Evolutionary conservation across 768 basidiomycete species (phyloP), one percentile per base, ranked within the genome.

Genomic region (Podaxis carcinomalis): DNA sequence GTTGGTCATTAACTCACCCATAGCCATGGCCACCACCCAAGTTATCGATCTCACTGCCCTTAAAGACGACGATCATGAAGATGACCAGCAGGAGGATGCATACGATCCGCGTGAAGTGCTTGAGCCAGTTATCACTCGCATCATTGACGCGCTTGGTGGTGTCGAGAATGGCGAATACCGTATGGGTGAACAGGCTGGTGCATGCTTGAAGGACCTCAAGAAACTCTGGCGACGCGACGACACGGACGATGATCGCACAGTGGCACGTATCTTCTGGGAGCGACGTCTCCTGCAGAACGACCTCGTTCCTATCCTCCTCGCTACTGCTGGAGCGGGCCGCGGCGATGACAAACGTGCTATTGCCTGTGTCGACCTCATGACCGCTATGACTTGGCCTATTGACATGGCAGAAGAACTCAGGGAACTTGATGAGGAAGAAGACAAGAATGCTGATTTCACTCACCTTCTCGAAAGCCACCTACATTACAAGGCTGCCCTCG

Each of bases 331-430:
- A 10, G 83, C 85, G 55, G 91, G 91, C 0, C 73, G 79, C 21
- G 86, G 90, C 35, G 91, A 93, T 64, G 91, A 94, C 73, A 90
- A 88, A 66, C 80, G 91, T 51, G 93, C 92, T 0, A 82, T 96
- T 27, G 84, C 88, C 0, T 90, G 88, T 64, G 88, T 87, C 6
- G 97, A 98, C 70, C 78, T 99, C 23, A 88, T 98, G 70, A 92
- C 93, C 0, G 95, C 95, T 0, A 92, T 99, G 92, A 98, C 96
- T 1, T 99, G 97, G 97, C 97, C 97, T 0, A 96, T 99, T 57
- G 93, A 98, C 73, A 79, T 98, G 64, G 91, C 93, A 0, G 91
- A 93, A 68, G 97, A 98, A 73, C 79, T 99, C 64, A 91, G 90
- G 67, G 97, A 98, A 69, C 84, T 98, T 57, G 88, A 90, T 69